Conservation (phyloP, 768 basidiomycete genomes). For the Boletales sp. region DNA sequence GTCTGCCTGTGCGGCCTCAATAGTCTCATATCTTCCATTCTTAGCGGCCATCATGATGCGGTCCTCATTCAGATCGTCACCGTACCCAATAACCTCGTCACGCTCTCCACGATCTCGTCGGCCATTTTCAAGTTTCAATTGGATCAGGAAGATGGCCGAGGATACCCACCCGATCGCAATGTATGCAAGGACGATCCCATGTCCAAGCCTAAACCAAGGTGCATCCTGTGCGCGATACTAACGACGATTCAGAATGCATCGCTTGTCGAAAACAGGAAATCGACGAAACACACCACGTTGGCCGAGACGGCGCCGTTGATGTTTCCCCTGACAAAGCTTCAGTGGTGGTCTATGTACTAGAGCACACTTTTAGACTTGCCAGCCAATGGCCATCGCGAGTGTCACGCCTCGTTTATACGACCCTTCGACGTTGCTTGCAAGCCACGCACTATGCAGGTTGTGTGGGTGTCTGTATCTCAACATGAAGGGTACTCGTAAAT, state of each 20-base stretch:
- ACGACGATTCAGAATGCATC: neutral
- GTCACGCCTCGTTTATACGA: conserved; percentile 70
- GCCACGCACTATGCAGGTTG: conserved; percentile 52
- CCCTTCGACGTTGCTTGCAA: conserved; percentile 69
- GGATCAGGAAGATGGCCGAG: conserved; percentile 44
- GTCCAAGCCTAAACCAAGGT: conserved; percentile 69
- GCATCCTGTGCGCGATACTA: conserved; percentile 63
- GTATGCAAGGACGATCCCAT: conserved; percentile 66
- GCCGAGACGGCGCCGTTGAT: conserved; percentile 66
- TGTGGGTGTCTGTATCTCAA: neutral
- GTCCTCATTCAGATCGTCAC: conserved; percentile 39
- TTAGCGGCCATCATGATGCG: conserved; percentile 16
- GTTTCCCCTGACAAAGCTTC: conserved; percentile 41
- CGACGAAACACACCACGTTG: conserved; percentile 51
- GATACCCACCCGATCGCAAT: conserved; percentile 61
- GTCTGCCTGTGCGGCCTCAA: conserved; percentile 51
- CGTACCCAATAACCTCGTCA: conserved; percentile 56
- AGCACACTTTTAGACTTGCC: conserved; percentile 16
- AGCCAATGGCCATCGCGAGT: conserved; percentile 68
- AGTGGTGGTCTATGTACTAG: conserved; percentile 13
- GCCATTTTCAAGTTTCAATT: conserved; percentile 57
- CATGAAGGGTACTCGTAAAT: conserved; percentile 8
- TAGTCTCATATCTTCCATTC: conserved; percentile 54
- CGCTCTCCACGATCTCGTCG: conserved; percentile 63
- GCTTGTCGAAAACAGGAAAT: neutral